phyloP scores from a whole-genome alignment of 2,329 filamentous ascomycete species.

The Colletotrichum tabaci region DNA sequence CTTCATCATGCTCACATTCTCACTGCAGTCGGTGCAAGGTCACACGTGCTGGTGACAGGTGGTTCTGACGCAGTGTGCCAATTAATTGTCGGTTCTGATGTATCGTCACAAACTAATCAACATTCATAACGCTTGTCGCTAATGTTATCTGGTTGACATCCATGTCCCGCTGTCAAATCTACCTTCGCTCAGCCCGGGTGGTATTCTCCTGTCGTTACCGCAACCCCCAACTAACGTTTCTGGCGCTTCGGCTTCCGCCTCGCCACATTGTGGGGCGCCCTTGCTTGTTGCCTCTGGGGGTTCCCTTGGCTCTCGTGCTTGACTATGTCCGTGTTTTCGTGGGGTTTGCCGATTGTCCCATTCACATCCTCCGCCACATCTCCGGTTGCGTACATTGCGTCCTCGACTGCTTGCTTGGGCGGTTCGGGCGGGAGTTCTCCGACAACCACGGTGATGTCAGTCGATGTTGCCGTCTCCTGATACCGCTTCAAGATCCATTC shows the following conservation, averaged over 20 bases:
- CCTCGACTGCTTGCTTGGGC: not conserved
- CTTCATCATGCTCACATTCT: not conserved
- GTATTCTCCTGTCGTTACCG: not conserved
- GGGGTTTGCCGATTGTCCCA: not conserved
- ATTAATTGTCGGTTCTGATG: not conserved
- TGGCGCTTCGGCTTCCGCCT: not conserved
- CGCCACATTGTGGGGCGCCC: not conserved
- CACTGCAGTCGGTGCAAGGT: not conserved
- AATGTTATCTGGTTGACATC: not conserved
- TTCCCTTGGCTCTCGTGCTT: not conserved
- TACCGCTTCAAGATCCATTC: not conserved
- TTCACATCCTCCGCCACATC: too few species aligned
- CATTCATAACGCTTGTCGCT: not conserved
- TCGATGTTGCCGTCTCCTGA: not conserved
- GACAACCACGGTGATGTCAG: not conserved
- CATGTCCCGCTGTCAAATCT: not conserved
- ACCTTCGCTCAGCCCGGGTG: not conserved
- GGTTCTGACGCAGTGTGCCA: too few species aligned
- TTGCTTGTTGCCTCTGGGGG: not conserved
- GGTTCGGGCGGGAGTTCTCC: not conserved
- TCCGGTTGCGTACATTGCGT: not conserved
- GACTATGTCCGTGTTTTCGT: not conserved
- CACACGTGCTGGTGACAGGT: too few species aligned
- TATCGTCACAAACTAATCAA: not conserved
- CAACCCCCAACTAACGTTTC: not conserved